Evolutionary conservation across 768 basidiomycete species (phyloP), one percentile per base, ranked within the genome.

Genomic region (Boletus tomentosulus): DNA sequence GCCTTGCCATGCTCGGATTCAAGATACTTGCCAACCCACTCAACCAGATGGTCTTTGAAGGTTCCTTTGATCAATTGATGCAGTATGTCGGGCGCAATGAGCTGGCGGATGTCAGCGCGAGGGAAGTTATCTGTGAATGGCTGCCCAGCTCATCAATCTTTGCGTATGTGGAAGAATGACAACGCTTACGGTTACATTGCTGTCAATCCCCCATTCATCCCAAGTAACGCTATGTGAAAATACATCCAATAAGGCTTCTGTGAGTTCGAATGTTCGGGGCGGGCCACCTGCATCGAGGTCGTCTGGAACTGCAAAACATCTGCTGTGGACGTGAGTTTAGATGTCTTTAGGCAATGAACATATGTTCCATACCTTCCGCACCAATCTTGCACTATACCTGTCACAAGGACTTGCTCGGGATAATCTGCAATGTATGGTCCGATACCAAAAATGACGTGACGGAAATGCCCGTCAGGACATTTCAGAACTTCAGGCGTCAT

Each of bases 401-500:
- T 13, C 1, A 57, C 6, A 0, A 72, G 52, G 0, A 59, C 69
- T 51, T 76, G 73, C 50, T 77, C 71, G 0, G 69, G 73, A 43
- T 77, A 76, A 45, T 77, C 70, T 0, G 70, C 69, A 51, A 77
- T 75, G 33, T 73, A 73, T 1, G 73, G 68, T 0, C 73, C 71
- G 1, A 76, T 46, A 0, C 67, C 66, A 58, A 67, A 76, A 6
- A 57, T 33, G 4, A 54, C 24, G 9, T 4, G 11, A 27, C 3
- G 30, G 5, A 39, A 46, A 42, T 42, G 61, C 3, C 66, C 64
- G 58, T 74, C 70, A 1, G 56, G 53, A 44, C 66, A 75, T 1
- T 45, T 42, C 0, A 53, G 48, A 2, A 75, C 51, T 25, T 53
- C 42, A 1, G 69, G 65, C 16, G 47, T 60, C 0, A 54, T 57